A percentile compares a stretch with the other conserved stretches of the same genome.
Conservation (phyloP, 345 rosid genomes). For the Cardiospermum halicacabum region DNA sequence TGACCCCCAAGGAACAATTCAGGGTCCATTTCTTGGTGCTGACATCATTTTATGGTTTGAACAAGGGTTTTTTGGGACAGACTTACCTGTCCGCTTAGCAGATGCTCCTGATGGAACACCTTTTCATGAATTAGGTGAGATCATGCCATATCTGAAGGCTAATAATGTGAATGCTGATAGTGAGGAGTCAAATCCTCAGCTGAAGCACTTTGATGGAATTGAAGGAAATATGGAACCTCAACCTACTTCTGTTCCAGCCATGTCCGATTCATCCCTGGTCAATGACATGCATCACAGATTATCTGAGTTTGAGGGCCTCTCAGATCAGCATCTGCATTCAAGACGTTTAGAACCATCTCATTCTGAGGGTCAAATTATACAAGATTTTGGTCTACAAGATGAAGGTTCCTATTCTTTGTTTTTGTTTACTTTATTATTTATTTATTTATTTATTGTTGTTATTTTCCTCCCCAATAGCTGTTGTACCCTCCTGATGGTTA, state of each 20-base stretch:
- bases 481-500: constrained; percentile 10
- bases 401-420: constrained; percentile 48
- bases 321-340: constrained; percentile 35
- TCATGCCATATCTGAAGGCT: constrained; percentile 54
- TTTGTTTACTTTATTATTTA: constrained; percentile 1
- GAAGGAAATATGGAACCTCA: constrained; percentile 35
- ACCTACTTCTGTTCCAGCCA: constrained; percentile 28
- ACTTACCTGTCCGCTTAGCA: constrained; percentile 70
- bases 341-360: constrained; percentile 35
- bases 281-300: constrained; percentile 20
- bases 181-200: constrained; percentile 23
- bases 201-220: constrained; percentile 32
- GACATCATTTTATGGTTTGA: constrained; percentile 88
- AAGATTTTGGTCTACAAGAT: constrained; percentile 42
- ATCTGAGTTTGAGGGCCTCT: constrained; percentile 24
- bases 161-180: constrained; percentile 19
- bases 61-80: constrained; percentile 88
- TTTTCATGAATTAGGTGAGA: constrained; percentile 57
- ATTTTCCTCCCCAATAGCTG: background rate
- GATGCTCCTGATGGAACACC: constrained; percentile 80
- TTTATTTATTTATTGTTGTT: background rate
- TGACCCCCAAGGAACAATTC: constrained; percentile 80
- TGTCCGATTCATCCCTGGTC: constrained; percentile 28
- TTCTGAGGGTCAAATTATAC: constrained; percentile 36
- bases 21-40: constrained; percentile 84